These are phyloP conservation scores for Austroboletus festivus DNA, from an alignment of 768 basidiomycete species.

Conservation along the genomic window DNA sequence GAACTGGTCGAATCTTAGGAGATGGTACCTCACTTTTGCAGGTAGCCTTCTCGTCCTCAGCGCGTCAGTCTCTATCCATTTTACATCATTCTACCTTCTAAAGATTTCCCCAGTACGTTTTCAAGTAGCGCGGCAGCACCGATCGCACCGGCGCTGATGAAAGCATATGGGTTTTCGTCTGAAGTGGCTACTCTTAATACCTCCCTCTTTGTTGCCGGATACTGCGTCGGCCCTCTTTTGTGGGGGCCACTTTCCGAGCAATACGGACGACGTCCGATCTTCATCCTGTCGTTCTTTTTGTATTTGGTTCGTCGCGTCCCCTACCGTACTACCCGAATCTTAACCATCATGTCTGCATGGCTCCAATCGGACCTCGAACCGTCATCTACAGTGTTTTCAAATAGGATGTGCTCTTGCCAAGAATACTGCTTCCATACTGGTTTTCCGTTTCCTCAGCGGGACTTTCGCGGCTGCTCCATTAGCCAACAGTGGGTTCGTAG, in stretches of 20 bases:
- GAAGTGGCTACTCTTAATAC: constrained; percentile 55
- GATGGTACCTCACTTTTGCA: constrained; percentile 53
- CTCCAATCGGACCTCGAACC: too few species aligned
- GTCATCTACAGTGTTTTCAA: constrained; percentile 47
- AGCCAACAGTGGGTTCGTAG: constrained; percentile 60
- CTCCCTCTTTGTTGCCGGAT: constrained; percentile 67
- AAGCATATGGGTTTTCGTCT: constrained; percentile 46
- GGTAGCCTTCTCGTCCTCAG: constrained; percentile 52
- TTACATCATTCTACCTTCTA: background rate
- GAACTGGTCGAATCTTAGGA: constrained; percentile 47
- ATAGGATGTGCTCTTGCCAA: constrained; percentile 58
- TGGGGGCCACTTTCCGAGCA: constrained; percentile 57
- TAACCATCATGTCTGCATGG: too few species aligned
- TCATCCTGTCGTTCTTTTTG: constrained; percentile 51
- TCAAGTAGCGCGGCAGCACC: constrained; percentile 59
- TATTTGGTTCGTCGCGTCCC: constrained; percentile 42
- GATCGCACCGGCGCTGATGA: constrained; percentile 41
- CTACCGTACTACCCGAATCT: background rate
- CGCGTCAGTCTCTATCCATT: constrained; percentile 37
- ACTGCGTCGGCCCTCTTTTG: constrained; percentile 57
- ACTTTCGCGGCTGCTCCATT: constrained; percentile 66
- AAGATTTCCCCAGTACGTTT: constrained; percentile 45
- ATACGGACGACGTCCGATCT: constrained; percentile 59
- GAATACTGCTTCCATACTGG: constrained; percentile 61
- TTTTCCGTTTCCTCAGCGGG: constrained; percentile 71